Base-by-base conservation (phyloP, 2,329 filamentous ascomycete genomes). In the Sclerotiophoma versabilis region DNA sequence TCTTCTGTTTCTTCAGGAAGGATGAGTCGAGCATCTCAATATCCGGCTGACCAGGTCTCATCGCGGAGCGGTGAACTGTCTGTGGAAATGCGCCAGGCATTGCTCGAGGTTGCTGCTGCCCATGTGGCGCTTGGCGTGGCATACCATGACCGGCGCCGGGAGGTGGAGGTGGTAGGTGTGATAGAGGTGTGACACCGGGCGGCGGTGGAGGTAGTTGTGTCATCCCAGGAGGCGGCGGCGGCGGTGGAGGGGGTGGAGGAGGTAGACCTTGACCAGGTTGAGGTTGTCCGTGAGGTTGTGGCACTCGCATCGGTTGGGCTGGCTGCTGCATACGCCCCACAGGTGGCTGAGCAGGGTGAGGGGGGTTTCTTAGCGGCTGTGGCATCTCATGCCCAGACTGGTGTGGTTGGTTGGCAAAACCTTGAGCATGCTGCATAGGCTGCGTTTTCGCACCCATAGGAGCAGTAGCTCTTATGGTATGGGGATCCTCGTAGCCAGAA, bases 41-140 rank as follows among this genome's bases (percentile, higher is more conserved):
- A 26, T 34, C 22, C 10, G 53, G 26, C 27, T 52, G 58, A 2
- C 49, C 54, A 5, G 42, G 49, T 27, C 56, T 58, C 47, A 58
- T 50, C 4, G 50, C 49, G 20, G 37, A 20, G n/a, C 50, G 50
- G 36, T 41, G 38, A 15, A 17, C 23, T 6, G 51, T 12, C 15
- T 48, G 57, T 25, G 63, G 60, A n/a, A 58, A 66, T 5, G 50
- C 19, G 17, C 60, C 62, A 29, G 67, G 59, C 59, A 66, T 67
- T 9, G 32, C 19, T 30, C 32, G 47, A 10, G n/a, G 19, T 34
- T 58, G 51, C 10, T 58, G 45, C 32, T 41, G 39, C 4, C 46
- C 47, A 17, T 51, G 52, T 11, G 15, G 17, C 23, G 48, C 51
- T 39, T 32, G 58, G 26, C 41, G 58, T 19, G 50, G 65, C 44